Percentiles rank a stretch among this genome's conserved stretches.
Conservation (phyloP, 129 eudicot genomes). For the Flaveria sonorensis region DNA sequence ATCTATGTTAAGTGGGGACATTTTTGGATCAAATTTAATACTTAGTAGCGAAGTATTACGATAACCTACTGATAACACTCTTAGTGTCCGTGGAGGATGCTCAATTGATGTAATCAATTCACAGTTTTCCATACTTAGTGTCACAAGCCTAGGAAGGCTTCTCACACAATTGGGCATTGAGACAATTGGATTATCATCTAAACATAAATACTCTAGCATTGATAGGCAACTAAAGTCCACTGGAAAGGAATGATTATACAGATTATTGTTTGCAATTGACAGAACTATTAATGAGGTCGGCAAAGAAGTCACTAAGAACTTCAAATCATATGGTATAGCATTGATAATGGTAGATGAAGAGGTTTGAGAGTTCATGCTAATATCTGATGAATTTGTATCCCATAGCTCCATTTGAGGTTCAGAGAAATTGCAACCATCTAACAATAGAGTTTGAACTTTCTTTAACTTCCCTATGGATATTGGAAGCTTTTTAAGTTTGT, state of each 20-base stretch:
- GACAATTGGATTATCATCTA: conserved; percentile 20
- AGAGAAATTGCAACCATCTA: background rate
- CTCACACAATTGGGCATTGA: conserved; percentile 24
- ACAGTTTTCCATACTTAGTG: background rate
- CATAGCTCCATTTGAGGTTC: background rate
- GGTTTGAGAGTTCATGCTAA: background rate
- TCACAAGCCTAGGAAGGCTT: conserved; percentile 28
- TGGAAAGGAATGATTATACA: conserved; percentile 12
- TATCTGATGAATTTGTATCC: background rate
- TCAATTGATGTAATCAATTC: background rate
- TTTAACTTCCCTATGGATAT: background rate
- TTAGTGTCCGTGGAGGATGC: conserved; percentile 13
- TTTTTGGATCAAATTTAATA: conserved; percentile 7
- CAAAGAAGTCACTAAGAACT: background rate
- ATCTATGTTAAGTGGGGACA: background rate
- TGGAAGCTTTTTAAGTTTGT: conserved; percentile 10
- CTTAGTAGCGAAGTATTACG: background rate
- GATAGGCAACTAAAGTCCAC: conserved; percentile 8
- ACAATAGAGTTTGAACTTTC: conserved; percentile 7
- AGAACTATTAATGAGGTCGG: conserved; percentile 11
- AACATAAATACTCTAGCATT: background rate
- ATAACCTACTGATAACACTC: background rate
- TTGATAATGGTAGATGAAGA: conserved; percentile 1
- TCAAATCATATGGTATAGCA: background rate
- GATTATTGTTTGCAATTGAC: conserved; percentile 17